Conservation (phyloP, 257 asterid genomes). For the Orobanche coerulescens region DNA sequence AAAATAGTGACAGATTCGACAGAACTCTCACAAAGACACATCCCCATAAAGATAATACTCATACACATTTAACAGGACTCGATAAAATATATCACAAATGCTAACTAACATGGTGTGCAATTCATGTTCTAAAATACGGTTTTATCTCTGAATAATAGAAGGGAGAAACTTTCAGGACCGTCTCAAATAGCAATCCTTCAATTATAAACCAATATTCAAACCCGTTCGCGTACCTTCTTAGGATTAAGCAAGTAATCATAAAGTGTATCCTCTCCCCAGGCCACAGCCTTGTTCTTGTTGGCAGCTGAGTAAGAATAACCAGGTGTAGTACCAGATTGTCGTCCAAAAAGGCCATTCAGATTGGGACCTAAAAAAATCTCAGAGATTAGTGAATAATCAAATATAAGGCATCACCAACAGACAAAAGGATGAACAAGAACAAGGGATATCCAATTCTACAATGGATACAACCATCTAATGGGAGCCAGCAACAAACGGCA, state of each 20-base stretch:
- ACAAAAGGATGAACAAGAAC: not conserved
- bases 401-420: not conserved
- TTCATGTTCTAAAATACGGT: not conserved
- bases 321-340: constrained; percentile 68
- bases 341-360: constrained; percentile 70
- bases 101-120: not conserved
- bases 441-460: not conserved
- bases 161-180: not conserved
- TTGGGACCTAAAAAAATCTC: constrained; percentile 47
- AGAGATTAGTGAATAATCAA: not conserved
- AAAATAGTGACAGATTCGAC: not conserved
- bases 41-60: not conserved
- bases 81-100: not conserved
- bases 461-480: not conserved
- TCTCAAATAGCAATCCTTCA: not conserved
- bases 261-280: constrained; percentile 58
- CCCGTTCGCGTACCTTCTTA: constrained; percentile 39
- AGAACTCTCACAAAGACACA: not conserved
- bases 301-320: constrained; percentile 75
- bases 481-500: not conserved
- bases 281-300: constrained; percentile 70
- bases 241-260: constrained; percentile 73
- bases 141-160: not conserved
- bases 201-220: not conserved
- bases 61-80: not conserved